Conservation (phyloP, 306 rosid species). For the Hippophae gyantsensis region DNA sequence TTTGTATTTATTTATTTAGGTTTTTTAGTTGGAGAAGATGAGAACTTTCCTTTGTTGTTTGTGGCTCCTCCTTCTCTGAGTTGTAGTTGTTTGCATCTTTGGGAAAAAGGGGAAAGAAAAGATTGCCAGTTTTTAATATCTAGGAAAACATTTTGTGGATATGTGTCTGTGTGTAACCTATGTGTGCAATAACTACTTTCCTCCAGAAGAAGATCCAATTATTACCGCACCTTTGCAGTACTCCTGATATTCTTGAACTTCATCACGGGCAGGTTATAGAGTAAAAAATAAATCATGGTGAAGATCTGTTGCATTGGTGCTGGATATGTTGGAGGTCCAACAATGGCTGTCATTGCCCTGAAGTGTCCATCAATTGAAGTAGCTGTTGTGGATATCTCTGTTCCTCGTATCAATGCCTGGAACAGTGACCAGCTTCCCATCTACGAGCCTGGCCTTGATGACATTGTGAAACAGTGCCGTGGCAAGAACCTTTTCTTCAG, state of each 20-base stretch:
- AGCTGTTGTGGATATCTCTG: constrained; percentile 84
- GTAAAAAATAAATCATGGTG: constrained; percentile 59
- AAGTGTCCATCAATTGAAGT: constrained; percentile 84
- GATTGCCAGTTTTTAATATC: constrained; percentile 9
- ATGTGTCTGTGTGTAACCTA: not conserved
- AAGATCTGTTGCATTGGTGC: constrained; percentile 99
- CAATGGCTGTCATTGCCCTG: constrained; percentile 95
- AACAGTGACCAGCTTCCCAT: constrained; percentile 92
- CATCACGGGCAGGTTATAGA: constrained; percentile 31
- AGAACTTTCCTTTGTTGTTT: not conserved
- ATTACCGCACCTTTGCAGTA: constrained; percentile 3
- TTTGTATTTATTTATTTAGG: not conserved
- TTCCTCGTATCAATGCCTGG: constrained; percentile 78
- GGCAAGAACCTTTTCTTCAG: constrained; percentile 96
- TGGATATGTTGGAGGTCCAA: constrained; percentile 98
- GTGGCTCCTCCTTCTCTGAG: not conserved
- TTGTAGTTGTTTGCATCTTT: not conserved
- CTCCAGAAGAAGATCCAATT: not conserved
- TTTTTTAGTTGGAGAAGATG: not conserved
- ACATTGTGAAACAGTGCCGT: constrained; percentile 60
- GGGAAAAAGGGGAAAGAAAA: not conserved
- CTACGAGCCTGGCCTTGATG: constrained; percentile 96
- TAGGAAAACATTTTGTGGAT: not conserved
- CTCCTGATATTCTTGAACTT: constrained; percentile 19
- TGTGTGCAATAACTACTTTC: not conserved